Percentiles rank a stretch among this genome's conserved stretches.
These are phyloP conservation scores for Colletotrichum theobromicola DNA, from an alignment of 2,329 filamentous ascomycete genomes.

Conservation along the genomic window DNA sequence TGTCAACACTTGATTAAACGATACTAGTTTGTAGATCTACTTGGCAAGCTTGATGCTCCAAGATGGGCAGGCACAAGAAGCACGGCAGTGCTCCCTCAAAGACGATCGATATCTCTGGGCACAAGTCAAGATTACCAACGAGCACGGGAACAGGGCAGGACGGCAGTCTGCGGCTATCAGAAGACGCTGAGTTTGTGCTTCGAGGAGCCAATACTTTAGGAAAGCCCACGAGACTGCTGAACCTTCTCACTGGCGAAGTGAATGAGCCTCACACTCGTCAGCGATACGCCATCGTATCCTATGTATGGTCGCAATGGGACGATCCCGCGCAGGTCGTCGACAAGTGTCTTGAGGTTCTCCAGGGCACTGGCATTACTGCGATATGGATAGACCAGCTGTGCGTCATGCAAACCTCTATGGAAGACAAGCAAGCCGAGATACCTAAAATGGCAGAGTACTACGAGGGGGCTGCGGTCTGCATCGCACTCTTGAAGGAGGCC, in stretches of 20 bases:
- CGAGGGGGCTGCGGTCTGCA: fast-evolving
- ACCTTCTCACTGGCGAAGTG: not conserved
- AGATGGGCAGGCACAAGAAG: not conserved
- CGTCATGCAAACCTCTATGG: not conserved
- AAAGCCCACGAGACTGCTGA: fast-evolving
- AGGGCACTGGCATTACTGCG: not conserved
- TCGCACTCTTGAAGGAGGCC: not conserved
- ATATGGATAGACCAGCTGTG: not conserved
- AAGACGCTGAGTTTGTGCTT: not conserved
- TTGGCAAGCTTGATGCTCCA: not conserved
- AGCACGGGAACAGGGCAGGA: fast-evolving
- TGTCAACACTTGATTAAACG: not conserved
- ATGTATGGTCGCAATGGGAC: not conserved
- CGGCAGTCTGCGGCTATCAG: not conserved
- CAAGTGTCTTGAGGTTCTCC: not conserved
- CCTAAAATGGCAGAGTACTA: not conserved
- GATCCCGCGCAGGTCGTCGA: not conserved
- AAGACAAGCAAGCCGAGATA: not conserved
- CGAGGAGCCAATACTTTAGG: not conserved
- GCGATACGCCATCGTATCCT: not conserved
- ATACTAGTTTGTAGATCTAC: not conserved
- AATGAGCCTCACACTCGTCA: not conserved
- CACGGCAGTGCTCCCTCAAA: not conserved
- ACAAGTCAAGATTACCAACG: fast-evolving
- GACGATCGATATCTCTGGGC: fast-evolving